A percentile compares a stretch with the other conserved stretches of the same genome.
phyloP scores from a whole-genome alignment of 179 eudicot species.

The Heliamphora pulchella region DNA sequence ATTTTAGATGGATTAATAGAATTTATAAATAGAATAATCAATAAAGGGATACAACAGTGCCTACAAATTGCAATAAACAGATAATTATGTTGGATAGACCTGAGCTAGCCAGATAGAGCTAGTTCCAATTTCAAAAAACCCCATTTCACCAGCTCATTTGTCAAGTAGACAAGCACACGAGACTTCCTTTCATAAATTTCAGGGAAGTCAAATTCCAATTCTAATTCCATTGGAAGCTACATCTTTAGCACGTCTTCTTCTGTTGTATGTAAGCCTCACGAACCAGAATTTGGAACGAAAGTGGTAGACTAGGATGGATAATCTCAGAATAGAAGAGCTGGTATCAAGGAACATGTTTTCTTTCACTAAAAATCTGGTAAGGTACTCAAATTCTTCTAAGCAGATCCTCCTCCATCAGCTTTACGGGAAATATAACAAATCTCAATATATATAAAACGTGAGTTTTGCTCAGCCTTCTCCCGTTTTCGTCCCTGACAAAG shows the following conservation, averaged over 20 bases:
- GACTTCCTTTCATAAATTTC: not conserved
- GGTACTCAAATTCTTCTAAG: too few species aligned
- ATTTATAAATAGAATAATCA: not conserved
- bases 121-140: not conserved
- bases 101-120: not conserved
- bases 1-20: not conserved
- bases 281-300: not conserved
- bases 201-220: not conserved
- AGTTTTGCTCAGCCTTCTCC: too few species aligned
- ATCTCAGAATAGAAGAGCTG: not conserved
- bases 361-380: too few species aligned
- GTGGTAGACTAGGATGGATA: not conserved
- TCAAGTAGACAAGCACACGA: not conserved
- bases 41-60: not conserved
- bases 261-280: not conserved
- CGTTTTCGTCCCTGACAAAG: too few species aligned
- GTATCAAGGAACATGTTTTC: not conserved
- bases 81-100: not conserved
- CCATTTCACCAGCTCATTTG: not conserved
- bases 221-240: not conserved
- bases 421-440: too few species aligned
- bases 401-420: too few species aligned
- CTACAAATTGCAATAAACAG: not conserved
- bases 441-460: too few species aligned
- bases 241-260: not conserved